A percentile compares a stretch with the other conserved stretches of the same genome.
Conservation (phyloP, 2,329 filamentous ascomycete genomes). For the Lecanoromycetidae sp. region DNA sequence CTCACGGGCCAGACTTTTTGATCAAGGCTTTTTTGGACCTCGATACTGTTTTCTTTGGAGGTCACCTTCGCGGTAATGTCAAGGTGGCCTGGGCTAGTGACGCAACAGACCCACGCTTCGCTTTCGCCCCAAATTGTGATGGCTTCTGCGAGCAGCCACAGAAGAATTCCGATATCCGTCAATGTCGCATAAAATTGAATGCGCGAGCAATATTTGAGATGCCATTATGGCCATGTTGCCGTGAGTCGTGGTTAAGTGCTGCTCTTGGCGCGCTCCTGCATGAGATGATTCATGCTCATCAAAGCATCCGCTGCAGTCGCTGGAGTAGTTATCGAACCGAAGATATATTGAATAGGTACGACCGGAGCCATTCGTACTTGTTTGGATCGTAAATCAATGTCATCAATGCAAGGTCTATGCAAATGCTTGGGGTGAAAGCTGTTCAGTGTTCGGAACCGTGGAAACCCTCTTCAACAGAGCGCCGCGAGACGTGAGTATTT, state of each 20-base stretch:
- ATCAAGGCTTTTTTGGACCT: conserved; percentile 1
- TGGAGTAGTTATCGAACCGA: background rate
- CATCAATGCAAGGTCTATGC: no score
- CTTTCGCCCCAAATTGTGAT: background rate
- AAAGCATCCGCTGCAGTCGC: background rate
- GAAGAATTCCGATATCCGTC: background rate
- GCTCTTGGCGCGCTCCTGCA: background rate
- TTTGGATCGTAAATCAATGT: background rate
- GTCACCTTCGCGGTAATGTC: background rate
- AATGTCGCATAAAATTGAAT: background rate
- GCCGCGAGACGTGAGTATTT: no score
- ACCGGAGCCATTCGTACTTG: no score
- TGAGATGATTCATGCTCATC: conserved; percentile 6
- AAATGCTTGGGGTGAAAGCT: no score
- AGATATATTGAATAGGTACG: background rate
- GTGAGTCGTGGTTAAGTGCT: background rate
- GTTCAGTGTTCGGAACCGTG: no score
- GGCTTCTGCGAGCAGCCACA: no score
- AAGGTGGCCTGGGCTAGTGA: background rate
- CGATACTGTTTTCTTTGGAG: background rate
- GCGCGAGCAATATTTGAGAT: background rate
- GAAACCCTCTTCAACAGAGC: no score
- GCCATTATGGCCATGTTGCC: no score
- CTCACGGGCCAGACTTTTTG: background rate
- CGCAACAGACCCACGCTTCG: background rate